These are phyloP conservation scores for Leptosphaerulina australis DNA, from an alignment of 2,329 filamentous ascomycete species.

Conservation along the genomic window DNA sequence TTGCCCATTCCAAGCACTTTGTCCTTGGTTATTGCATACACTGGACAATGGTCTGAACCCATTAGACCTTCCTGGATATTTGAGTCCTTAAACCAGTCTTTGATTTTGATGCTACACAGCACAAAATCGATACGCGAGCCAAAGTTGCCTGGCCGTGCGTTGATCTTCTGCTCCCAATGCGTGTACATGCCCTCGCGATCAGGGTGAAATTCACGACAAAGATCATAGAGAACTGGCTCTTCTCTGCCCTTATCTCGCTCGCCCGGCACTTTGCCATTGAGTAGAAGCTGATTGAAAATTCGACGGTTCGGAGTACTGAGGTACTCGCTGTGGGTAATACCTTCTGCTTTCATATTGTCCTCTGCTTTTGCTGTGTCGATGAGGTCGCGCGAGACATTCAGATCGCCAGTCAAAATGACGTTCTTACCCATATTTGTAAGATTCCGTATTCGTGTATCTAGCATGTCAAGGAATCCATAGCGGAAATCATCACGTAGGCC, in stretches of 20 bases:
- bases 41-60: conserved; percentile 95
- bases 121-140: conserved; percentile 94
- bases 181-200: conserved; percentile 90
- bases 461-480: conserved; percentile 74
- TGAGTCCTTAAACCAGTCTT: conserved; percentile 76
- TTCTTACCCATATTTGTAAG: conserved; percentile 79
- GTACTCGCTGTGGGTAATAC: conserved; percentile 72
- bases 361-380: conserved; percentile 77
- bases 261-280: conserved; percentile 71
- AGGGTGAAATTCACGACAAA: conserved; percentile 82
- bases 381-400: conserved; percentile 76
- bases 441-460: conserved; percentile 86
- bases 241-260: conserved; percentile 72
- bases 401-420: conserved; percentile 83
- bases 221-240: conserved; percentile 76
- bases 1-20: conserved; percentile 54
- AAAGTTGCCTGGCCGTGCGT: conserved; percentile 93
- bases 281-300: conserved; percentile 84
- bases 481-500: conserved; percentile 84
- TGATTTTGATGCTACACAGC: conserved; percentile 79
- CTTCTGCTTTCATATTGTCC: conserved; percentile 74
- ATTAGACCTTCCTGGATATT: conserved; percentile 93
- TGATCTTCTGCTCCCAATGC: conserved; percentile 94
- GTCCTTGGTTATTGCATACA: conserved; percentile 77
- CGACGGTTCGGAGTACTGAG: conserved; percentile 73